Evolutionary conservation across 148 eudicot genomes (phyloP).

Genomic region (Camellia sinensis): DNA sequence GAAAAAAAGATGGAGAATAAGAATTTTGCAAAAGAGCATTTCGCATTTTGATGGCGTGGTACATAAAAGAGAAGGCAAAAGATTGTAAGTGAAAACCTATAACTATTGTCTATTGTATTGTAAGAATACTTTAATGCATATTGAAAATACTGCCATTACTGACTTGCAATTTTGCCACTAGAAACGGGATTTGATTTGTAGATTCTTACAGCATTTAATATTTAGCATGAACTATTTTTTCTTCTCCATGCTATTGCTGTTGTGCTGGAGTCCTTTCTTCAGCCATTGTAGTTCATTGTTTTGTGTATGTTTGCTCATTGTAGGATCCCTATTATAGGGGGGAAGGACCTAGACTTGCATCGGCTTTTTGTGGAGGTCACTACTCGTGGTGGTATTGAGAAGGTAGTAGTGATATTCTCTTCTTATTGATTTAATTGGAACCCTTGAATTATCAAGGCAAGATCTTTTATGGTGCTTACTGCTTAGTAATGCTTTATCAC

Average conservation of each 20-base stretch:
- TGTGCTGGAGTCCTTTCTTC: background rate
- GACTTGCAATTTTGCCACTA: background rate
- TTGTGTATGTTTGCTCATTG: conserved; percentile 13
- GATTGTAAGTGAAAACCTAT: too few relatives aligned
- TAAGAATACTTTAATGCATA: too few relatives aligned
- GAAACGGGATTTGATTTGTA: background rate
- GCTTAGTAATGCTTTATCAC: too few relatives aligned
- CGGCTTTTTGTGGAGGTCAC: conserved; percentile 96
- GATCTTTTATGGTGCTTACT: background rate
- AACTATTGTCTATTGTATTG: too few relatives aligned
- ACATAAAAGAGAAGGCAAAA: too few relatives aligned
- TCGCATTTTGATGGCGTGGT: too few relatives aligned
- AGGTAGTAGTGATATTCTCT: conserved; percentile 40
- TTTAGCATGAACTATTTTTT: background rate
- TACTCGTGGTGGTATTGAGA: conserved; percentile 85
- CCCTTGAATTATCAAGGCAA: background rate
- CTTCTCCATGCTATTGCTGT: background rate
- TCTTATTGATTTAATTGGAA: background rate
- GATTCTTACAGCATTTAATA: background rate
- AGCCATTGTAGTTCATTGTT: background rate
- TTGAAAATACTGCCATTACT: background rate
- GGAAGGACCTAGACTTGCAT: conserved; percentile 83
- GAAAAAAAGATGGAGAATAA: too few relatives aligned
- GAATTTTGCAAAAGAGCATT: too few relatives aligned
- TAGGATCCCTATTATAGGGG: conserved; percentile 93